Evolutionary conservation across 2,329 filamentous ascomycete species (phyloP), one percentile per base, ranked within the genome.

Genomic region (Diaporthe helianthi): DNA sequence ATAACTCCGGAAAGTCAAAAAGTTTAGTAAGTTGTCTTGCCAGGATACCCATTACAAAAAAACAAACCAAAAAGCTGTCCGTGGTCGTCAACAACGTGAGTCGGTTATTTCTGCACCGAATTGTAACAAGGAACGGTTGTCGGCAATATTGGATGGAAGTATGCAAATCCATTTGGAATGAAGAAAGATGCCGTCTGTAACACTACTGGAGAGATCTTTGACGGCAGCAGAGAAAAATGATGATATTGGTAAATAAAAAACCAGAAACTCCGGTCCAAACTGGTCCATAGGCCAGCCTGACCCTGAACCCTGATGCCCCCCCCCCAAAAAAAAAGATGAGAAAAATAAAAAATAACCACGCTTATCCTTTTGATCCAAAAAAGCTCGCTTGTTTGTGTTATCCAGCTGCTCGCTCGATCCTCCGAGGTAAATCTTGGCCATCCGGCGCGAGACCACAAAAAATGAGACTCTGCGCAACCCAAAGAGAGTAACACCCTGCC

Each of bases 341-440:
- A n/a, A n/a, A n/a, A n/a, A n/a, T n/a, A n/a, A 38, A 63, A 63
- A 63, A 61, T 49, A 63, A 63, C 41, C 58, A 63, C 58, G 58
- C 58, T 63, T 49, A 15, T 58, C 58, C 58, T 63, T 63, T 63
- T 63, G 26, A 63, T 49, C 58, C 58, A 49, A 26, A 36, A 49
- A 63, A 17, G 36, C 33, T 63, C 58, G 58, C 58, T 63, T 63
- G 36, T 49, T 17, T 49, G 44, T 49, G 12, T 31, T 36, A 49
- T 49, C 58, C 29, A 63, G 58, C 58, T 47, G 44, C 29, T 47
- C 58, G 36, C 41, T n/a, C n/a, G n/a, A 19, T 44, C 41, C 44
- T 33, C 41, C 41, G 10, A 47, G 41, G 26, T 41, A 61, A 61
- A 22, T 61, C 58, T 47, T 36, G 58, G 41, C 58, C 44, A 33